A percentile compares a stretch with the other conserved stretches of the same genome.
phyloP scores from a whole-genome alignment of 331 rosid genomes.

The Arachis monticola region DNA sequence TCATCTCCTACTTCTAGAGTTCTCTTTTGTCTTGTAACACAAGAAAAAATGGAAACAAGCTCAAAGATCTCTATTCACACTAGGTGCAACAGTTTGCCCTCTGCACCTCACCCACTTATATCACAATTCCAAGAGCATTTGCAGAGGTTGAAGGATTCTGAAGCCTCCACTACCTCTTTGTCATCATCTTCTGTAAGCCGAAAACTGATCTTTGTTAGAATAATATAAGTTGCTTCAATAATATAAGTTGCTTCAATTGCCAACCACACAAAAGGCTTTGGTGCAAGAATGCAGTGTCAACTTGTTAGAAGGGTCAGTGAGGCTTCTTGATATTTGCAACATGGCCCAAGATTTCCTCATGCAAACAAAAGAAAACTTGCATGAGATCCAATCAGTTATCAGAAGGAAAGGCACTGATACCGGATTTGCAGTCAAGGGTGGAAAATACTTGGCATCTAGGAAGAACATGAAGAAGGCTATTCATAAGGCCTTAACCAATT shows the following conservation, averaged over 20 bases:
- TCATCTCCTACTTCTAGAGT: conserved; percentile 26
- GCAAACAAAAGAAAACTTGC: conserved; percentile 37
- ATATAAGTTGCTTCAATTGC: conserved; percentile 37
- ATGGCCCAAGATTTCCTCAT: conserved; percentile 39
- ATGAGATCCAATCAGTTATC: conserved; percentile 46
- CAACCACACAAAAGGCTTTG: conserved; percentile 36
- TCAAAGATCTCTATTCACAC: conserved; percentile 43
- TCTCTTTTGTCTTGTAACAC: conserved; percentile 14
- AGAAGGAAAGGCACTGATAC: conserved; percentile 49
- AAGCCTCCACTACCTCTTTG: conserved; percentile 37
- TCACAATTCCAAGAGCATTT: conserved; percentile 41
- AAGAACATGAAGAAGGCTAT: conserved; percentile 58
- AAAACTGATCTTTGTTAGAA: conserved; percentile 1
- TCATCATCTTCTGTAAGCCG: conserved; percentile 33
- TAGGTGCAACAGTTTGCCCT: conserved; percentile 55
- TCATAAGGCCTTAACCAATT: conserved; percentile 46
- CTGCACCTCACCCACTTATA: conserved; percentile 41
- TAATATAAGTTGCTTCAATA: conserved; percentile 37
- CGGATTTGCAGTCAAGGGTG: conserved; percentile 45
- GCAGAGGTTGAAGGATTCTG: conserved; percentile 44
- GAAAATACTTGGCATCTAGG: conserved; percentile 58
- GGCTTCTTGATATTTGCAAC: conserved; percentile 40
- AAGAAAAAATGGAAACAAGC: conserved; percentile 42
- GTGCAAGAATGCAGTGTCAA: conserved; percentile 2
- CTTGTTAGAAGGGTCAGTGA: conserved; percentile 35